Percentiles rank a stretch among this genome's conserved stretches.
Conservation (phyloP, 2,329 filamentous ascomycete species). For the Stromatinia cepivora region DNA sequence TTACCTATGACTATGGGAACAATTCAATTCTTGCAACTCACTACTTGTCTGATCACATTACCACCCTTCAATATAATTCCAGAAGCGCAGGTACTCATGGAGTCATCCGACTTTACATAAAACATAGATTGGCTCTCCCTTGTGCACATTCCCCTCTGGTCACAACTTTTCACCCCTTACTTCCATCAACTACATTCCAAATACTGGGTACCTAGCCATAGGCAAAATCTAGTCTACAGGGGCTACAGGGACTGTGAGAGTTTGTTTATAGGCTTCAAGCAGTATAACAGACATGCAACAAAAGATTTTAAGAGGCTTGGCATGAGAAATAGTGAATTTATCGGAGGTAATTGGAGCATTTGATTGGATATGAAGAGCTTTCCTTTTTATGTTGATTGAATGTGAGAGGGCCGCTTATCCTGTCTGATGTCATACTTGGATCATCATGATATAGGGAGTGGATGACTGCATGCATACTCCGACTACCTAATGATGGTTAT, state of each 20-base stretch:
- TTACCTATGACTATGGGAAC: not conserved
- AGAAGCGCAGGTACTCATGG: not conserved
- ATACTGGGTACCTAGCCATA: not conserved
- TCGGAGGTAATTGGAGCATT: not conserved
- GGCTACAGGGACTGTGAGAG: not conserved
- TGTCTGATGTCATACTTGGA: too few relatives aligned
- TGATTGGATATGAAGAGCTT: not conserved
- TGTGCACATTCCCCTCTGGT: not conserved
- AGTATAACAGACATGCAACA: not conserved
- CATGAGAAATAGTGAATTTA: not conserved
- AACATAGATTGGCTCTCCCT: not conserved
- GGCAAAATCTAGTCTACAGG: not conserved
- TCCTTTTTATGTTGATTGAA: not conserved
- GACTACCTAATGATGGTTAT: too few relatives aligned
- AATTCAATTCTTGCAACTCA: not conserved
- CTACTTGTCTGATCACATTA: too few relatives aligned
- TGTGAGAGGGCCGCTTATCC: not conserved
- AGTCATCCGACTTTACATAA: too few relatives aligned
- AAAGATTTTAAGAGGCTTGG: not conserved
- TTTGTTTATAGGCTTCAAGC: not conserved
- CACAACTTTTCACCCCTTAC: not conserved
- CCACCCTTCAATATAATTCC: too few relatives aligned
- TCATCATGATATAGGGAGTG: not conserved
- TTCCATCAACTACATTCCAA: not conserved
- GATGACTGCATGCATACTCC: too few relatives aligned